These are phyloP conservation scores for Diversispora epigaea DNA, from an alignment of 192 early-diverging fungal genomes.

Conservation along the genomic window DNA sequence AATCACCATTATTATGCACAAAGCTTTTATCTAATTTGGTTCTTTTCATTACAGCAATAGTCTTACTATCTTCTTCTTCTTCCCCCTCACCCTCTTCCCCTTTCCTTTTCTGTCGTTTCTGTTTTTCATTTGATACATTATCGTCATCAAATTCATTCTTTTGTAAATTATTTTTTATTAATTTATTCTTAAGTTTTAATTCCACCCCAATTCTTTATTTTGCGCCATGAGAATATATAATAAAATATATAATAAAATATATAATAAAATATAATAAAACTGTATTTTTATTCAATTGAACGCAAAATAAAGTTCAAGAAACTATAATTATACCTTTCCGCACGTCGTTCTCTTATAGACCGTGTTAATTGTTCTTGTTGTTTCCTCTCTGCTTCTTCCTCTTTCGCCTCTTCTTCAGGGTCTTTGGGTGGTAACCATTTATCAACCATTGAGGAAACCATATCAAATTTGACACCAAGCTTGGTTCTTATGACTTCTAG, in stretches of 20 bases:
- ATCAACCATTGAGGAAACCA: conserved; percentile 38
- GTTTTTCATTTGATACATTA: background rate
- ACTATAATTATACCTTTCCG: background rate
- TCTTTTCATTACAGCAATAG: background rate
- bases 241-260: background rate
- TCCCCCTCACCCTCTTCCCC: background rate
- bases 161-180: no score
- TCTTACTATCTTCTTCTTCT: background rate
- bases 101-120: background rate
- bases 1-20: conserved; percentile 1
- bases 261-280: background rate
- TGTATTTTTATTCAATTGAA: background rate
- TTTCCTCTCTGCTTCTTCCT: conserved; percentile 32
- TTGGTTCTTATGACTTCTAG: conserved; percentile 41
- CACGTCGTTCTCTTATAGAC: background rate
- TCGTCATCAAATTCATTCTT: background rate
- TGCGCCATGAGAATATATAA: no score
- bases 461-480: conserved; percentile 40
- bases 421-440: conserved; percentile 41
- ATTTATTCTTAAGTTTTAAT: no score
- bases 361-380: conserved; percentile 4
- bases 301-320: background rate
- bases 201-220: no score
- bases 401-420: conserved; percentile 25
- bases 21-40: background rate